A percentile compares a stretch with the other conserved stretches of the same genome.
Evolutionary conservation across 1,284 basidiomycete genomes (phyloP).

Genomic region (Athelia sp.): DNA sequence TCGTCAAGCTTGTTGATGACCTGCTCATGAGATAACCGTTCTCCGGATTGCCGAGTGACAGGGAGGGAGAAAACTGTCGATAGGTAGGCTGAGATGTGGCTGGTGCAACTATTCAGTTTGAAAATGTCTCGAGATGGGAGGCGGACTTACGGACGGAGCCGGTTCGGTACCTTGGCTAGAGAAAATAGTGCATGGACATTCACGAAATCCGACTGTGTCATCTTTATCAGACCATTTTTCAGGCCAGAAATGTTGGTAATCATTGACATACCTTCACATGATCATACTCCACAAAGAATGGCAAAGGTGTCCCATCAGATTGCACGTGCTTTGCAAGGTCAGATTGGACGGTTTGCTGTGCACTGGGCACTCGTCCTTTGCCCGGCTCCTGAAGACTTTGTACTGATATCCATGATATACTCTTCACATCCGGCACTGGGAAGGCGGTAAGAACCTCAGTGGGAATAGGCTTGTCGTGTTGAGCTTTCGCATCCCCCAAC

Average conservation of each 20-base stretch:
- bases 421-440: constrained; percentile 83
- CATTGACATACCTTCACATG: constrained; percentile 63
- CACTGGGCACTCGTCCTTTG: constrained; percentile 31
- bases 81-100: constrained; percentile 81
- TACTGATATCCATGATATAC: constrained; percentile 94
- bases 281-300: constrained; percentile 93
- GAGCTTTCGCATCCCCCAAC: constrained; percentile 81
- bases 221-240: background rate
- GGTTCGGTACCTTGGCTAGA: constrained; percentile 62
- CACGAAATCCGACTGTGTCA: constrained; percentile 83
- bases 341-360: constrained; percentile 23
- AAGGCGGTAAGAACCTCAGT: constrained; percentile 77
- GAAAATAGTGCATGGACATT: constrained; percentile 79
- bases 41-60: constrained; percentile 67
- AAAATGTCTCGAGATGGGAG: background rate
- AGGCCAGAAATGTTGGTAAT: background rate
- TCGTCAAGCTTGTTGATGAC: constrained; percentile 90
- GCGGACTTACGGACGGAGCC: constrained; percentile 67
- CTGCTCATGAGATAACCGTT: constrained; percentile 78
- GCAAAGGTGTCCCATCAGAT: constrained; percentile 62
- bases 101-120: constrained; percentile 20
- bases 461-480: constrained; percentile 85
- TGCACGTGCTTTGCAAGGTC: constrained; percentile 62
- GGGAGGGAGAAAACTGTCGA: constrained; percentile 89
- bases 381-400: constrained; percentile 71